Evolutionary conservation across 2,329 filamentous ascomycete species (phyloP), one percentile per base, ranked within the genome.

Genomic region (Scedosporium dehoogii): DNA sequence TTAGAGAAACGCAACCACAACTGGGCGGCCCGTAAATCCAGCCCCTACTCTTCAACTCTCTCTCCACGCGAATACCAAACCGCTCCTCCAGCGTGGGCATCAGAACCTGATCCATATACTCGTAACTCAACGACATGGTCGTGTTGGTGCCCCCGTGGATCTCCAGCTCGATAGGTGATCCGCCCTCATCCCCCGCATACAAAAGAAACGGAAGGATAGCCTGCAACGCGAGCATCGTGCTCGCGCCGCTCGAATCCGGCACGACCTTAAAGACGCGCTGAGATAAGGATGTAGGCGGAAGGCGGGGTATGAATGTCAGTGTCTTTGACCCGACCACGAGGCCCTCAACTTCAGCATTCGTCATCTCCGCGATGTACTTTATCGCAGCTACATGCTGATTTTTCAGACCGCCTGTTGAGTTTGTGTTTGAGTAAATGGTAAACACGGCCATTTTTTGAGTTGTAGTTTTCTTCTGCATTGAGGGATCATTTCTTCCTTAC

Each of bases 101-200:
- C 1, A 87, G 74, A 0, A 87, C 80, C 67, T 86, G 84, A 67
- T 85, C 82, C 3, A 86, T 72, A 67, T 87, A 88, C 67, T 88
- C 84, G 63, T 77, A 85, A n/a, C 79, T 83, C 1, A 78, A 74
- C 0, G 83, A 84, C 67, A 78, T 84, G 9, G 76, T 73, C 2
- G 83, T 79, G 65, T 87, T 86, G 1, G 84, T 86, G 16, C 85
- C 84, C 4, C 84, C 84, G 1, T 78, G 75, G 6, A 87, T 78
- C 18, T 77, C 75, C 4, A 86, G 66, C 33, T 76, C 75, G 23
- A 85, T 72, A 1, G 78, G 76, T 27, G 78, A 73, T 6, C 67
- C 70, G n/a, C 64, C 69, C 6, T 74, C 72, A 64, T 76, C 75
- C n/a, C 76, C 74, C 0, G 82, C 78, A 63, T 84, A 85, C 5